Evolutionary conservation across 2,329 filamentous ascomycete genomes (phyloP).

Genomic region (Akanthomyces lecanii): DNA sequence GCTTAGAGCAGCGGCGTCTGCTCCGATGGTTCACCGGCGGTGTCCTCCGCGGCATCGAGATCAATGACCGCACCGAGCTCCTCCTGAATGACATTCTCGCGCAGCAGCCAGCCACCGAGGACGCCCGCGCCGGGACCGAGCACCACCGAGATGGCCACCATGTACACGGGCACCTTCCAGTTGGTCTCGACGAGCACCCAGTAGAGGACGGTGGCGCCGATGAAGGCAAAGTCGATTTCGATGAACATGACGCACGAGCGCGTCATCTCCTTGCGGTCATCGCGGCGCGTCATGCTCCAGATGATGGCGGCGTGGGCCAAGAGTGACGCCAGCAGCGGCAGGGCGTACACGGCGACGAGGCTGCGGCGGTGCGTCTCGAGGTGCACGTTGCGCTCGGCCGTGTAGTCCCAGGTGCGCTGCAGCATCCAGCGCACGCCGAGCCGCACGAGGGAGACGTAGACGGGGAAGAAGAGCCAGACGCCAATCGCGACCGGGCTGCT

Average conservation of each 20-base stretch:
- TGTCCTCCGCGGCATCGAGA: slow-evolving; percentile 18
- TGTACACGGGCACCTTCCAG: slow-evolving; percentile 35
- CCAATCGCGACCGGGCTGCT: slow-evolving; percentile 34
- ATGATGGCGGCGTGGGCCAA: slow-evolving; percentile 40
- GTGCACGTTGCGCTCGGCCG: slow-evolving; percentile 33
- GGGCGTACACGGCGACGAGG: slow-evolving; percentile 39
- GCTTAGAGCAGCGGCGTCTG: slow-evolving; percentile 5
- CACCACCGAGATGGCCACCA: slow-evolving; percentile 27
- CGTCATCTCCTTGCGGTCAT: slow-evolving; percentile 49
- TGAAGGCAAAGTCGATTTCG: slow-evolving; percentile 43
- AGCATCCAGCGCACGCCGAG: slow-evolving; percentile 31
- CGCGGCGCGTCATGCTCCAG: slow-evolving; percentile 34
- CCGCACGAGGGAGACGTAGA: slow-evolving; percentile 44
- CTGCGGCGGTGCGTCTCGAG: slow-evolving; percentile 40
- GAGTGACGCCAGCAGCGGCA: slow-evolving; percentile 42
- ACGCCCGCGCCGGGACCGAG: slow-evolving; percentile 37
- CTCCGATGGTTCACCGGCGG: slow-evolving; percentile 5
- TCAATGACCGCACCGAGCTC: slow-evolving; percentile 19
- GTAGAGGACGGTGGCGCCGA: slow-evolving; percentile 46
- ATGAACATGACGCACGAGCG: slow-evolving; percentile 42
- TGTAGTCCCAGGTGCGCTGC: slow-evolving; percentile 24
- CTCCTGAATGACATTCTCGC: slow-evolving; percentile 33
- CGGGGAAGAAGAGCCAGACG: slow-evolving; percentile 50
- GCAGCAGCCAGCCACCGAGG: slow-evolving; percentile 37
- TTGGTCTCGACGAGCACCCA: slow-evolving; percentile 51